Base-by-base conservation (phyloP, 2,329 filamentous ascomycete genomes). In the Claviceps fusiformis region DNA sequence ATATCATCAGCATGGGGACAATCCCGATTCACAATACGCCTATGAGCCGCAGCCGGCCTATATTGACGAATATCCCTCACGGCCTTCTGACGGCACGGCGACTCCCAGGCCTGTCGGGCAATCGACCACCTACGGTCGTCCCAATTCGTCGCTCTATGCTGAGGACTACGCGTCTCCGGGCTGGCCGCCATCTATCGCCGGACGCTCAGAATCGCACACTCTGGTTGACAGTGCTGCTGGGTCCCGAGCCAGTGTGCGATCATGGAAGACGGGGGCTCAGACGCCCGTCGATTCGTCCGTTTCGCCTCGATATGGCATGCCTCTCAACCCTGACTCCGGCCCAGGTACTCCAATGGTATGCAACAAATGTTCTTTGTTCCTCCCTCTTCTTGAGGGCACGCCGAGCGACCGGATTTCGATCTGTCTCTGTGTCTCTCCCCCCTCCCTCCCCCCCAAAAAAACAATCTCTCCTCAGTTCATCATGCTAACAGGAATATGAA, bases 171-270 rank as follows among this genome's bases (percentile, higher is more conserved):
- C 50, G 6, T 60, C 57, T 6, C 52, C 58, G 2, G 56, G 54
- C 27, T 61, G 59, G 59, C 59, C 59, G n/a, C 56, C 59, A 15
- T 59, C 59, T 1, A 55, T 58, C 11, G 55, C 56, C 17, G 56
- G 56, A 5, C 61, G 64, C 3, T 63, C 66, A 1, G 64, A 62
- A 35, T 62, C 65, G 15, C 65, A 63, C n/a, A 66, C 66, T 27
- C 55, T 67, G 3, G 62, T 61, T 19, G 64, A 65, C 54, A 62
- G 64, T 50, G 58, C 60, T 33, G 61, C 59, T n/a, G 61, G 57
- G 29, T 66, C 63, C 43, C 62, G 55, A 9, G 46, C 56, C 3
- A 61, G 59, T 31, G n/a, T 60, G n/a, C 56, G 59, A 50, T 62
- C 64, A 27, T 60, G 64, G 63, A 59, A 50, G 48, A 59, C 59